These are phyloP conservation scores for Zymoseptoria tritici DNA, from an alignment of 2,329 filamentous ascomycete species.

Conservation along the genomic window DNA sequence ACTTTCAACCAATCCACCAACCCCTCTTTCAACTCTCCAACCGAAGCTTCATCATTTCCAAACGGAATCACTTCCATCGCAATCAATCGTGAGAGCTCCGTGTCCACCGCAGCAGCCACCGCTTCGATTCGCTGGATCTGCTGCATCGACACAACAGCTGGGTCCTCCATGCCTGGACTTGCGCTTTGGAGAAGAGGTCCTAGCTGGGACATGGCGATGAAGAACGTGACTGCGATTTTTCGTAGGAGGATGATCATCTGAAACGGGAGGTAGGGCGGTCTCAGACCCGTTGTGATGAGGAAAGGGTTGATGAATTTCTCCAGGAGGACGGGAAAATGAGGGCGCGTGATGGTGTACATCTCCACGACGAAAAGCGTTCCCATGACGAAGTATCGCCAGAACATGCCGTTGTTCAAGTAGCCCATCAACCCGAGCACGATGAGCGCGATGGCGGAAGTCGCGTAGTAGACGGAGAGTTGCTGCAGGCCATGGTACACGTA, in stretches of 20 bases:
- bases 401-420: slow-evolving; percentile 59
- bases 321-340: slow-evolving; percentile 38
- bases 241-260: slow-evolving; percentile 71
- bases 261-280: slow-evolving; percentile 70
- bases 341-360: slow-evolving; percentile 49
- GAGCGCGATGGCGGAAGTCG: slow-evolving; percentile 49
- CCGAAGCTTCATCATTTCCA: slow-evolving; percentile 58
- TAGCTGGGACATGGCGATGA: slow-evolving; percentile 76
- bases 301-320: slow-evolving; percentile 43
- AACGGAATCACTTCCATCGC: slow-evolving; percentile 77
- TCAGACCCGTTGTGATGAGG: slow-evolving; percentile 34
- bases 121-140: slow-evolving; percentile 61
- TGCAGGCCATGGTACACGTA: slow-evolving; percentile 63
- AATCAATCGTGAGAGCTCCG: slow-evolving; percentile 63
- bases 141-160: slow-evolving; percentile 43
- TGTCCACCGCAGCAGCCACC: slow-evolving; percentile 53
- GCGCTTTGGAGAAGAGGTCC: slow-evolving; percentile 55
- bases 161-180: slow-evolving; percentile 8
- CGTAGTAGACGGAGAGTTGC: slow-evolving; percentile 55
- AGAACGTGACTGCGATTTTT: slow-evolving; percentile 67
- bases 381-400: slow-evolving; percentile 47
- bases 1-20: slow-evolving; percentile 46
- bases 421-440: slow-evolving; percentile 57
- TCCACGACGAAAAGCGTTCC: slow-evolving; percentile 51
- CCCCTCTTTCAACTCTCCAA: slow-evolving; percentile 68